phyloP scores from a whole-genome alignment of 495 filamentous ascomycete genomes.

The Penicillium cinerascens region DNA sequence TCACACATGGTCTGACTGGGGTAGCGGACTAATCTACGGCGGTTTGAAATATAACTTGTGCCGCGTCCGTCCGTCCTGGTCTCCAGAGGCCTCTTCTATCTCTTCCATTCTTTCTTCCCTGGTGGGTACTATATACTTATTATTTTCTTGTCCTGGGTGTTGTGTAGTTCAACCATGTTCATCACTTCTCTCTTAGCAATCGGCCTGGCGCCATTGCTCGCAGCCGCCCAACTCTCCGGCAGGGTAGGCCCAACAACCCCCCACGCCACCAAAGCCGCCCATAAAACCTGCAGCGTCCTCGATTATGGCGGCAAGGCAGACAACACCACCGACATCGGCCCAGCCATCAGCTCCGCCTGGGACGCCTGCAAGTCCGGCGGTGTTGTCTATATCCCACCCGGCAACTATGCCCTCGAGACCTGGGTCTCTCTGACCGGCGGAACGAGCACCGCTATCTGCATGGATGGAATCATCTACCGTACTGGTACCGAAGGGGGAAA shows the following conservation, averaged over 20 bases:
- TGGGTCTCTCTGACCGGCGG: constrained; percentile 40
- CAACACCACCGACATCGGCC: constrained; percentile 45
- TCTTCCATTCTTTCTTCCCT: neutral
- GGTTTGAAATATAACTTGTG: neutral
- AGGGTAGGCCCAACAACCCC: constrained; percentile 44
- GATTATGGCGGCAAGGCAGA: constrained; percentile 49
- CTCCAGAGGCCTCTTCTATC: neutral
- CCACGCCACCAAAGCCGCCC: constrained; percentile 24
- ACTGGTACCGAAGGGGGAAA: constrained; percentile 44
- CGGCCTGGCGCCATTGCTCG: constrained; percentile 32
- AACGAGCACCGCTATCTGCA: constrained; percentile 38
- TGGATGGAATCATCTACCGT: constrained; percentile 50
- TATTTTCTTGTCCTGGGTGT: neutral
- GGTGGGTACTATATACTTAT: neutral
- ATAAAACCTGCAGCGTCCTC: constrained; percentile 46
- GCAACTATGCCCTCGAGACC: constrained; percentile 31
- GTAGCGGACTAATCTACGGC: neutral
- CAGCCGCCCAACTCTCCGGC: constrained; percentile 39
- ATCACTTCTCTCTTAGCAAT: constrained; percentile 17
- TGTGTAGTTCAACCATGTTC: neutral
- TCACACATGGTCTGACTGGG: constrained; percentile 1
- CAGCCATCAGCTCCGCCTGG: constrained; percentile 46
- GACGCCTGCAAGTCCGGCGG: constrained; percentile 39
- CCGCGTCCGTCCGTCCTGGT: neutral
- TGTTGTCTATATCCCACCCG: constrained; percentile 34